Base-by-base conservation (phyloP, 352 stramenopile species). In the Phytophthora foliorum region DNA sequence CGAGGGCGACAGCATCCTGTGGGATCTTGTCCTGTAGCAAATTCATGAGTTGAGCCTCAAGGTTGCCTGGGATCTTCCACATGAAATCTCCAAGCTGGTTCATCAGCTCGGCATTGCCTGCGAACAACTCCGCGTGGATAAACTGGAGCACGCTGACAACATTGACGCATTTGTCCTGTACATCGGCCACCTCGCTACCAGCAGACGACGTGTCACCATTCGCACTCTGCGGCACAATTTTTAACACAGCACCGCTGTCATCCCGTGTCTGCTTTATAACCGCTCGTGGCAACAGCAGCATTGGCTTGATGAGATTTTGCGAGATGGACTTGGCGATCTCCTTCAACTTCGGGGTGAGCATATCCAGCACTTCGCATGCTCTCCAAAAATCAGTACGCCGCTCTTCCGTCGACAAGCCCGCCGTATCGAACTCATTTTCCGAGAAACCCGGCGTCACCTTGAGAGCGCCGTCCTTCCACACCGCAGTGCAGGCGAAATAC, bases 11-110 rank as follows among this genome's bases (percentile, higher is more conserved):
- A 29, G 77, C 65, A 52, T 92, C 84, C 51, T 91, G 84, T 0
- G 86, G 86, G 31, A 94, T 92, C 32, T 84, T 88, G 45, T 90
- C 79, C 34, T 91, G 82, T 4, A 94, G 57, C 25, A 90, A 32
- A 31, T 78, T 78, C 52, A 89, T 80, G 34, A 94, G 66, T 48
- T 90, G 79, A 4, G 79, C 77, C 56, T 94, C 86, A 8, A 94
- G 66, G 57, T 90, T 90, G 6, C 84, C 84, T 19, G 86, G 86
- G 39, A 86, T 84, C 44, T 88, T 94, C 84, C 86, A 94, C 41
- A 94, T 61, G 6, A 88, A 70, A 14, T 81, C 82, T 19, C 73
- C 71, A 24, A 90, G 71, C 34, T 67, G 74, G 16, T 74, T 61
- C 82, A 92, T 92, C 21, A 91, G 63, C 52, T 83, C 72, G 0